These are phyloP conservation scores for Claviceps sp. DNA, from an alignment of 2,329 filamentous ascomycete genomes.

Conservation along the genomic window DNA sequence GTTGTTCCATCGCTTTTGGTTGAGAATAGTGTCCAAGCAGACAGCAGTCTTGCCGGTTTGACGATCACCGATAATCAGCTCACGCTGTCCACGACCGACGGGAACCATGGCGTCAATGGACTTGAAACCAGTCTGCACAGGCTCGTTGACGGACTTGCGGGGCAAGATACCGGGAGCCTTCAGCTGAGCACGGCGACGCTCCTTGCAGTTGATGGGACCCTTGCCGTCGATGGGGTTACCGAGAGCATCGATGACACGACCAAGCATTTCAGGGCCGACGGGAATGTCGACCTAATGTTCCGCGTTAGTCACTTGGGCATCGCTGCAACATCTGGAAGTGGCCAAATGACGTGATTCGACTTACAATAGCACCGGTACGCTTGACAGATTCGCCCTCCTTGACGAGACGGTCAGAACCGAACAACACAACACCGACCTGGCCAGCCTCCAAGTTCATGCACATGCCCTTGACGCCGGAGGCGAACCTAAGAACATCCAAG, in stretches of 20 bases:
- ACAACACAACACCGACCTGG: constrained; percentile 99
- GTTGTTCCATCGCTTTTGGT: constrained; percentile 98
- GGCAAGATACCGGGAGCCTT: constrained; percentile 98
- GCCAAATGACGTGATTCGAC: constrained; percentile 21
- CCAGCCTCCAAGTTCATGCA: constrained; percentile 99
- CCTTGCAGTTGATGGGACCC: constrained; percentile 83
- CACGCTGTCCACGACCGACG: constrained; percentile 99
- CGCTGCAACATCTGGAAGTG: background rate
- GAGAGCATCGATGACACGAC: constrained; percentile 95
- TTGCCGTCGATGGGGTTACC: constrained; percentile 99
- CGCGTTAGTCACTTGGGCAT: constrained; percentile 11
- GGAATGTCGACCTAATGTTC: constrained; percentile 77
- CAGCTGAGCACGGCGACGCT: constrained; percentile 92
- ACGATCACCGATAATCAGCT: constrained; percentile 99
- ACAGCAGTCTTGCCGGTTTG: constrained; percentile 99
- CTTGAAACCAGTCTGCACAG: constrained; percentile 98
- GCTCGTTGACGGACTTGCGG: constrained; percentile 93
- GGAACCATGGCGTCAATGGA: constrained; percentile 99
- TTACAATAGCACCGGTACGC: constrained; percentile 98
- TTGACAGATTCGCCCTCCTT: constrained; percentile 99
- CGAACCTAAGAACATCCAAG: constrained; percentile 55
- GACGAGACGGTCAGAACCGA: constrained; percentile 99
- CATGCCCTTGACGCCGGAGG: constrained; percentile 99
- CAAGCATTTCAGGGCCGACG: constrained; percentile 83
- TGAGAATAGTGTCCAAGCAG: constrained; percentile 93